phyloP scores from a whole-genome alignment of 495 filamentous ascomycete species.

The Tuber aestivum region DNA sequence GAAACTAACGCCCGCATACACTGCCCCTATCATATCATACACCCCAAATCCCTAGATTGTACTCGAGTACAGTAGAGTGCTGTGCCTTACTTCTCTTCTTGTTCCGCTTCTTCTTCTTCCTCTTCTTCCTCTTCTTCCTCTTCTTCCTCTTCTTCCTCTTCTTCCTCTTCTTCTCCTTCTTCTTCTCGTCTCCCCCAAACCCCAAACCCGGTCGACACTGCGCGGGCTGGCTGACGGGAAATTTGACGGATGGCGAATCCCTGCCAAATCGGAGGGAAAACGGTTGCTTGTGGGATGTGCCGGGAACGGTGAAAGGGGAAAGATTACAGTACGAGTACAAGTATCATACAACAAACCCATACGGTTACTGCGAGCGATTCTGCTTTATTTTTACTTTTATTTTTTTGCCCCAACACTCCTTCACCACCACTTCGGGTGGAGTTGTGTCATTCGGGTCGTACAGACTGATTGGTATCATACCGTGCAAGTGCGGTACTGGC shows the following conservation, averaged over 20 bases:
- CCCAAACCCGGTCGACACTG: conserved; percentile 13
- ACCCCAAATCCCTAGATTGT: neutral
- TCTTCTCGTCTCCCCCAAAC: neutral
- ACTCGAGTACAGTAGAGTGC: no score
- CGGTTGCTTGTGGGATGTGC: conserved; percentile 20
- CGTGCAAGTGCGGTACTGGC: neutral
- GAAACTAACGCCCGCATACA: neutral
- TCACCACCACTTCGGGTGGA: neutral
- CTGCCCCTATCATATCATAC: neutral
- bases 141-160: neutral
- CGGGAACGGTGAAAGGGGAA: neutral
- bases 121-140: no score
- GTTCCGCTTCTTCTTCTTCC: no score
- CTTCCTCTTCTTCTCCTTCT: neutral
- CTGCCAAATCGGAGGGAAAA: conserved; percentile 27
- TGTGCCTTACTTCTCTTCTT: no score
- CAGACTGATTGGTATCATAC: neutral
- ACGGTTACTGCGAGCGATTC: neutral
- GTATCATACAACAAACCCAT: neutral
- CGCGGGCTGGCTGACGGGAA: conserved; percentile 35
- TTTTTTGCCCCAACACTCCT: neutral
- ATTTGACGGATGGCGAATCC: conserved; percentile 40
- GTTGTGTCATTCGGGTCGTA: neutral
- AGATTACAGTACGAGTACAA: no score
- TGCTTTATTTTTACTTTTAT: neutral